These are phyloP conservation scores for Fusarium sp. DNA, from an alignment of 2,329 filamentous ascomycete species.

Conservation along the genomic window DNA sequence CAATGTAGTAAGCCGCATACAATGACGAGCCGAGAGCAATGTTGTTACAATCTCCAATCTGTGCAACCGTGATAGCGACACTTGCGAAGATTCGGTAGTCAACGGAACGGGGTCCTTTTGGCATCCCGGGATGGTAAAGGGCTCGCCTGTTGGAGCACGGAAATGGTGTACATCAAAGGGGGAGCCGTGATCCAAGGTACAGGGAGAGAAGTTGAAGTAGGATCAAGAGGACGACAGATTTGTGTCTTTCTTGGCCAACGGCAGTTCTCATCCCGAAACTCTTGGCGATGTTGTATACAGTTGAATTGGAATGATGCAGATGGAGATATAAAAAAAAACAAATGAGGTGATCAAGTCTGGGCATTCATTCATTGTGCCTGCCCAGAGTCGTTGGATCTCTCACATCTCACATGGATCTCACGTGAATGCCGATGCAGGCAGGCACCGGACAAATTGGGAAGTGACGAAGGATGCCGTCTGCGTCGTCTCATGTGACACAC, in stretches of 20 bases:
- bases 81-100: constrained; percentile 36
- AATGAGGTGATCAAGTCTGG: neutral
- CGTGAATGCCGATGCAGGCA: neutral
- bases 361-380: neutral
- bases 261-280: neutral
- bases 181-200: neutral
- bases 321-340: neutral
- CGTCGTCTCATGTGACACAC: constrained; percentile 11
- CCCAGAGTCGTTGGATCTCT: constrained; percentile 2
- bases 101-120: neutral
- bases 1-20: constrained; percentile 20
- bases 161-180: neutral
- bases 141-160: constrained; percentile 5
- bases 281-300: neutral
- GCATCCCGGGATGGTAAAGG: neutral
- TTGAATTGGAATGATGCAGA: neutral
- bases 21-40: constrained; percentile 27
- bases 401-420: constrained; percentile 7
- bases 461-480: neutral
- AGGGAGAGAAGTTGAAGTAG: neutral
- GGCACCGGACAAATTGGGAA: constrained; percentile 5
- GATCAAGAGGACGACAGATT: neutral
- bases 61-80: constrained; percentile 27
- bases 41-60: constrained; percentile 21
- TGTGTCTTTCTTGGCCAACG: constrained; percentile 7